Conservation (phyloP, 2,329 filamentous ascomycete genomes). For the Trichoderma oligosporum region DNA sequence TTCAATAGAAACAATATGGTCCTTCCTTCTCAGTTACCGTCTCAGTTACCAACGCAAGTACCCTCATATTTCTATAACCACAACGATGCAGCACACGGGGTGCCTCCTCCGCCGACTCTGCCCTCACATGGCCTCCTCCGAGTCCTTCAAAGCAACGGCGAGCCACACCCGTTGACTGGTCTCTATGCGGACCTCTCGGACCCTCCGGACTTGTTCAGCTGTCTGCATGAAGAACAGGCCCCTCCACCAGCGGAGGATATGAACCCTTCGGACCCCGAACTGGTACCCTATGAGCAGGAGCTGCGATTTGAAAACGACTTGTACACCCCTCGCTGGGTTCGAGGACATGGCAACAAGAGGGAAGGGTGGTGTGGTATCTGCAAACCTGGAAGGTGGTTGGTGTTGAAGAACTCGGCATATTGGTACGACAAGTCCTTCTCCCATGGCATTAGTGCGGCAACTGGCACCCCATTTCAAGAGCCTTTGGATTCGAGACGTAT, state of each 20-base stretch:
- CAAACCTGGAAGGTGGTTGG: slow-evolving; percentile 80
- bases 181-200: slow-evolving; percentile 72
- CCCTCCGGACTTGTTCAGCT: slow-evolving; percentile 72
- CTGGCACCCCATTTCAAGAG: slow-evolving; percentile 72
- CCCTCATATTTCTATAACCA: slow-evolving; percentile 48
- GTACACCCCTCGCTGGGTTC: slow-evolving; percentile 80
- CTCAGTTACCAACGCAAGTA: slow-evolving; percentile 38
- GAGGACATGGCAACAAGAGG: slow-evolving; percentile 80
- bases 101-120: slow-evolving; percentile 49
- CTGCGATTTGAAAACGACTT: slow-evolving; percentile 75
- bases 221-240: slow-evolving; percentile 68
- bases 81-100: slow-evolving; percentile 49
- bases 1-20: slow-evolving; percentile 58
- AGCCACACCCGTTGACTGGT: slow-evolving; percentile 61
- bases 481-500: slow-evolving; percentile 71
- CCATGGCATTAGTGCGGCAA: slow-evolving; percentile 79
- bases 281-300: slow-evolving; percentile 74
- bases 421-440: slow-evolving; percentile 94
- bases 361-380: slow-evolving; percentile 89
- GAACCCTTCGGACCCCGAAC: slow-evolving; percentile 71
- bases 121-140: slow-evolving; percentile 71
- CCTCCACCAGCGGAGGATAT: slow-evolving; percentile 76
- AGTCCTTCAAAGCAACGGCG: slow-evolving; percentile 71
- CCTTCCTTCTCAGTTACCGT: slow-evolving; percentile 45
- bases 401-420: slow-evolving; percentile 85